These are phyloP conservation scores for Metschnikowia picachoensis DNA, from an alignment of 805 yeast species.

Conservation along the genomic window DNA sequence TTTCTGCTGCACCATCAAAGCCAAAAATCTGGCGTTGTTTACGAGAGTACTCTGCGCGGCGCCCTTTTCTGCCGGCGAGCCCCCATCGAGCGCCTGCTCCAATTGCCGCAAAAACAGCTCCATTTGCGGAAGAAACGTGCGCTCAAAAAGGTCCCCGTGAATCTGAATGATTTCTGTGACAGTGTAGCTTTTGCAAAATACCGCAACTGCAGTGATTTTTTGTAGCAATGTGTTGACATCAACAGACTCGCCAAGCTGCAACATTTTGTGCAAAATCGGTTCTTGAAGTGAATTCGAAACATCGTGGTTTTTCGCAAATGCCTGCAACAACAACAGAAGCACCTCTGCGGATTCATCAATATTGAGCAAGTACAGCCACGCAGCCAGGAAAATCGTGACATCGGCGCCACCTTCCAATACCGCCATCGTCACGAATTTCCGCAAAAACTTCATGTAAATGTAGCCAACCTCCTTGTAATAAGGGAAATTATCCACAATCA, in stretches of 20 bases:
- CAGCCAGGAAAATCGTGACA: constrained; percentile 1
- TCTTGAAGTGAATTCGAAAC: not conserved
- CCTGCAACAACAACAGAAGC: constrained; percentile 22
- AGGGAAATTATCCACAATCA: constrained; percentile 30
- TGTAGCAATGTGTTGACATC: constrained; percentile 9
- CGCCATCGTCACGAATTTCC: constrained; percentile 20
- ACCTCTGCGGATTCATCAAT: constrained; percentile 22
- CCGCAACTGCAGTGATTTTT: constrained; percentile 15
- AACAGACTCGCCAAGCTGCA: constrained; percentile 5
- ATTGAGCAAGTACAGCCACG: constrained; percentile 14
- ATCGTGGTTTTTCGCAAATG: constrained; percentile 1
- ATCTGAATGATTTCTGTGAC: constrained; percentile 2
- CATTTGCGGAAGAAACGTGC: constrained; percentile 10
- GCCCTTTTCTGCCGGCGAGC: not conserved
- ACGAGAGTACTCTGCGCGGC: constrained; percentile 17
- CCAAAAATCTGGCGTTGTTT: constrained; percentile 33
- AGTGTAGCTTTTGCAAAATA: constrained; percentile 9
- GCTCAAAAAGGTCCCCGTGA: constrained; percentile 7
- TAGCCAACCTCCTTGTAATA: constrained; percentile 33
- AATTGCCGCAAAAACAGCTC: constrained; percentile 15
- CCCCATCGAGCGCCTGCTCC: constrained; percentile 2
- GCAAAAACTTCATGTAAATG: constrained; percentile 27
- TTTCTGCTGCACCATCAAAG: constrained; percentile 10
- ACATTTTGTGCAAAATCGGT: constrained; percentile 4
- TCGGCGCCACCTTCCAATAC: constrained; percentile 11